Conservation (phyloP, 2,329 filamentous ascomycete species). For the Colletotrichum nymphaeae region DNA sequence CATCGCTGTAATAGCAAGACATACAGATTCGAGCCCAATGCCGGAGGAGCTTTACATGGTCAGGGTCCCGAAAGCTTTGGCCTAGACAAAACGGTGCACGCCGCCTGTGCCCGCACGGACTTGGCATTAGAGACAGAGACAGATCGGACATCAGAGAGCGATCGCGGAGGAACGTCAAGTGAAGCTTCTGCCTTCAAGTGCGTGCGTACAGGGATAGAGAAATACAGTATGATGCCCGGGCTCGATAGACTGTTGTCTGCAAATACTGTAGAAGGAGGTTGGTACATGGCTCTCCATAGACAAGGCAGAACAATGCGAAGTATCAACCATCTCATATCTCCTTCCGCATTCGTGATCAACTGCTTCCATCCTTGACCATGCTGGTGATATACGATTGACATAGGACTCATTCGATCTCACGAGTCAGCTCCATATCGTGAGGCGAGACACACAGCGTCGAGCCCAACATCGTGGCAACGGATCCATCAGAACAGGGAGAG, state of each 20-base stretch:
- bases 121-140: not conserved
- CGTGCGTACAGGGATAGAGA: not conserved
- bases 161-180: not conserved
- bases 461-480: not conserved
- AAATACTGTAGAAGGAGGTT: not conserved
- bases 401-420: not conserved
- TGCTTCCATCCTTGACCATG: not conserved
- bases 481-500: not conserved
- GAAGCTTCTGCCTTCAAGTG: not conserved
- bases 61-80: not conserved
- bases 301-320: not conserved
- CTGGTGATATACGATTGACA: not conserved
- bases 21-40: conserved; percentile 1
- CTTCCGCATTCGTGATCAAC: not conserved
- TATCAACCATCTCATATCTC: not conserved
- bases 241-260: not conserved
- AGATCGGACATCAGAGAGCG: conserved; percentile 2
- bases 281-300: not conserved
- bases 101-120: not conserved
- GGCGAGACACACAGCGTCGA: not conserved
- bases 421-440: not conserved
- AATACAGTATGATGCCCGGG: not conserved
- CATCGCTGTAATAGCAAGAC: conserved; percentile 5
- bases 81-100: not conserved
- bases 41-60: not conserved